Percentiles rank a stretch among this genome's conserved stretches.
These are phyloP conservation scores for Discostella pseudostelligera DNA, from an alignment of 108 stramenopile species.

Conservation along the genomic window DNA sequence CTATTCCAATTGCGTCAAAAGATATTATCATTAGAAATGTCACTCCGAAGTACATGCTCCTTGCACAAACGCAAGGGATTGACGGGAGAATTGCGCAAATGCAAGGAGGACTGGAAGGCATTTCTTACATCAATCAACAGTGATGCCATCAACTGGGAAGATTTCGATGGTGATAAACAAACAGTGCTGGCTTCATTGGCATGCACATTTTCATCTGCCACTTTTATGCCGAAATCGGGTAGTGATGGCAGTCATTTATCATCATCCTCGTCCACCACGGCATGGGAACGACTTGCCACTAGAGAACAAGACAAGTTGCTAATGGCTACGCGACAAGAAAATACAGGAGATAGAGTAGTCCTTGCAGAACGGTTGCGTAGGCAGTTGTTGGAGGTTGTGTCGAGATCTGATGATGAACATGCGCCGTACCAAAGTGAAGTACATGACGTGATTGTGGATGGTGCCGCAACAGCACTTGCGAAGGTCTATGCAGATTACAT, in stretches of 20 bases:
- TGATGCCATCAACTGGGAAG: not conserved
- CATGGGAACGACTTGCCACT: constrained; percentile 1
- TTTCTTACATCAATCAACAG: constrained; percentile 1
- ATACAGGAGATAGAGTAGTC: constrained; percentile 63
- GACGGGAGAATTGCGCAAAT: constrained; percentile 28
- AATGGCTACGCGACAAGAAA: constrained; percentile 43
- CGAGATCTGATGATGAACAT: no score
- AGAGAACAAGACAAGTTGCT: constrained; percentile 1
- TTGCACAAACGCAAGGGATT: constrained; percentile 25
- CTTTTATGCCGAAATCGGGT: not conserved
- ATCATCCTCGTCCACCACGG: not conserved
- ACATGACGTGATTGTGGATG: not conserved
- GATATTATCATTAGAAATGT: constrained; percentile 30
- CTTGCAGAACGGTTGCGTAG: constrained; percentile 62
- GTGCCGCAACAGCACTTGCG: not conserved
- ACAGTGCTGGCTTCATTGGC: constrained; percentile 16
- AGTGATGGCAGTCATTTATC: not conserved
- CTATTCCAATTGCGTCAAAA: constrained; percentile 16
- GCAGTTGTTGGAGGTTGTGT: constrained; percentile 40
- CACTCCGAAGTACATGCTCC: constrained; percentile 32
- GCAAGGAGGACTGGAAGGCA: constrained; percentile 28
- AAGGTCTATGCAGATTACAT: constrained; percentile 29
- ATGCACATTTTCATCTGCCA: constrained; percentile 26
- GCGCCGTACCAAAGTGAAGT: not conserved
- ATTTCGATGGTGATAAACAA: not conserved